Percentiles rank a stretch among this genome's conserved stretches.
These are phyloP conservation scores for Salix exigua DNA, from an alignment of 345 rosid species.

Conservation along the genomic window DNA sequence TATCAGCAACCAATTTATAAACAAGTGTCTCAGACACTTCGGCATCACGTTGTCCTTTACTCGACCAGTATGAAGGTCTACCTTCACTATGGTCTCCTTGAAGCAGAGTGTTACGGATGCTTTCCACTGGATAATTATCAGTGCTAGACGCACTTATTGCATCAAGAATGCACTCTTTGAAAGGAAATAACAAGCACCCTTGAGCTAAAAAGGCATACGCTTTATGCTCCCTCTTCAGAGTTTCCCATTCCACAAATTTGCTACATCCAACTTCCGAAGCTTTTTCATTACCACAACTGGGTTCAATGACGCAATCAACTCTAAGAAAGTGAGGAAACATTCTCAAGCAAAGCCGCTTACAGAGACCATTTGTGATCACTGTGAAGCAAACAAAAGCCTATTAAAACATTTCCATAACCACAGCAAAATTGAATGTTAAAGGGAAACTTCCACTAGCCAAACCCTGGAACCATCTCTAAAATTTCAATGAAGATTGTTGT, in stretches of 20 bases:
- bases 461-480: too few relatives aligned
- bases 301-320: slow-evolving; percentile 47
- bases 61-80: slow-evolving; percentile 87
- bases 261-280: slow-evolving; percentile 51
- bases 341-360: slow-evolving; percentile 59
- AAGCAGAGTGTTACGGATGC: slow-evolving; percentile 66
- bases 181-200: slow-evolving; percentile 37
- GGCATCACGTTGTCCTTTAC: slow-evolving; percentile 63
- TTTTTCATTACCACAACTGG: slow-evolving; percentile 5
- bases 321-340: slow-evolving; percentile 56
- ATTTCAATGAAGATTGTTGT: not conserved
- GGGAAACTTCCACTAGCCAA: not conserved
- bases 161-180: slow-evolving; percentile 45
- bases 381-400: slow-evolving; percentile 23
- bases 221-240: slow-evolving; percentile 61
- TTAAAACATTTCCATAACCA: not conserved
- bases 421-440: not conserved
- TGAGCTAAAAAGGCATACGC: slow-evolving; percentile 58
- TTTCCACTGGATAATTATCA: slow-evolving; percentile 78
- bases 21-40: slow-evolving; percentile 82
- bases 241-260: slow-evolving; percentile 39
- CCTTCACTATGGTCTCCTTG: slow-evolving; percentile 42
- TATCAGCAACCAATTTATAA: slow-evolving; percentile 58
- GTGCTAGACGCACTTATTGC: slow-evolving; percentile 88
- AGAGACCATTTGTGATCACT: slow-evolving; percentile 58